phyloP scores from a whole-genome alignment of 192 early-diverging fungal genomes.

The Kappamyces sp. region DNA sequence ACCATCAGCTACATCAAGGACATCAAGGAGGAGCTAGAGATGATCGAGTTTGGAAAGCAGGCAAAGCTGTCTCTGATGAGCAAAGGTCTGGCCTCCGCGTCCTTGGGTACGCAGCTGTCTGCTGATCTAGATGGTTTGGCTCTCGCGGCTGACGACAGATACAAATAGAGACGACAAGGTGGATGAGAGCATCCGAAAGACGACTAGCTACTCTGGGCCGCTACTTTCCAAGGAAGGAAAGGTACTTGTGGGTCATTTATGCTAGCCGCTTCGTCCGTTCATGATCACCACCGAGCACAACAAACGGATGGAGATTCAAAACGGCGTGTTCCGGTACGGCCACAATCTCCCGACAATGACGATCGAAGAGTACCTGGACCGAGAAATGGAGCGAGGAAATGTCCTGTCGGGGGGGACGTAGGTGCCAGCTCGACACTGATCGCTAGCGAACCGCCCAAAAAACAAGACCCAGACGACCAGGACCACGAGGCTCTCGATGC shows the following conservation, averaged over 20 bases:
- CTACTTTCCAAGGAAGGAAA: too few species aligned
- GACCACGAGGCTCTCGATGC: conserved; percentile 74
- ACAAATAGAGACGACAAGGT: too few species aligned
- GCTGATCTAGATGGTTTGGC: too few species aligned
- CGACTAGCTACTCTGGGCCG: too few species aligned
- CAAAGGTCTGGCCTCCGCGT: too few species aligned
- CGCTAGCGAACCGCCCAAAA: conserved; percentile 62
- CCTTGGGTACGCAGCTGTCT: too few species aligned
- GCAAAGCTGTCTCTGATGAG: too few species aligned
- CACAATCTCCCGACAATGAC: conserved; percentile 93
- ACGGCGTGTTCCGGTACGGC: conserved; percentile 79
- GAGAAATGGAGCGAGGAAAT: conserved; percentile 81
- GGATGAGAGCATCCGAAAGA: too few species aligned
- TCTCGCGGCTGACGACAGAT: too few species aligned
- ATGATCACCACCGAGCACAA: conserved; percentile 65
- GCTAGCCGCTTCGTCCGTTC: conserved; percentile 71
- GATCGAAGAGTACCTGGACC: conserved; percentile 87
- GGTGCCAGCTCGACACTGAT: conserved; percentile 10
- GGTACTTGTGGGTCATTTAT: too few species aligned
- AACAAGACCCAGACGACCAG: conserved; percentile 68
- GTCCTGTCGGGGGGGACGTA: conserved; percentile 83
- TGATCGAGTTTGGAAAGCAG: conserved; percentile 31
- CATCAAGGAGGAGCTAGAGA: background rate
- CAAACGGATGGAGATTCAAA: conserved; percentile 58
- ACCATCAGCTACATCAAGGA: conserved; percentile 60